These are phyloP conservation scores for Pyrus betulifolia DNA, from an alignment of 306 rosid species.

Conservation along the genomic window DNA sequence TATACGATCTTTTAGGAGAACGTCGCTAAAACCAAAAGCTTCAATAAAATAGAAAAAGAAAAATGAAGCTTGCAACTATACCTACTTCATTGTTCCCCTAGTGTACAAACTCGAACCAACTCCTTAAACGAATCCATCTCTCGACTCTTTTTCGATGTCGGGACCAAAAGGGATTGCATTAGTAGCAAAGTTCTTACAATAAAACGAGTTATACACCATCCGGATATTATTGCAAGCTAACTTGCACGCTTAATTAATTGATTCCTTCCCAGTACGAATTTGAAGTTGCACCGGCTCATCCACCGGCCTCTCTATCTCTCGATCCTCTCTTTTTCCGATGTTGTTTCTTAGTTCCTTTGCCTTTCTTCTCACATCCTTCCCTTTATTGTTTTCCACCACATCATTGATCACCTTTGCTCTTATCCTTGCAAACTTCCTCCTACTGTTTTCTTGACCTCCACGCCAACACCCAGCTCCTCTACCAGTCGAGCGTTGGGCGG, in stretches of 20 bases:
- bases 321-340: neutral
- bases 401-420: neutral
- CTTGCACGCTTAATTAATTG: neutral
- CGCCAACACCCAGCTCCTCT: conserved; percentile 8
- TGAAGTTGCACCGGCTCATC: conserved; percentile 10
- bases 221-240: too few species aligned
- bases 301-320: conserved; percentile 9
- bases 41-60: too few species aligned
- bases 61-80: too few species aligned
- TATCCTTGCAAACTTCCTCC: neutral
- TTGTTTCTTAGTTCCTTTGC: neutral
- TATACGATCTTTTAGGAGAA: too few species aligned
- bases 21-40: too few species aligned
- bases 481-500: conserved; percentile 13
- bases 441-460: conserved; percentile 6
- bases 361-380: conserved; percentile 2
- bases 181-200: too few species aligned
- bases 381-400: neutral
- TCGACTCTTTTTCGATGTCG: neutral
- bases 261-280: neutral
- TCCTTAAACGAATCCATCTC: conserved; percentile 4
- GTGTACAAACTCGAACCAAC: neutral
- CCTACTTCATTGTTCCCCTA: neutral
- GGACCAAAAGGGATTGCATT: too few species aligned
- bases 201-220: too few species aligned